Base-by-base conservation (phyloP, 2,329 filamentous ascomycete species). In the Corynespora cassiicola region DNA sequence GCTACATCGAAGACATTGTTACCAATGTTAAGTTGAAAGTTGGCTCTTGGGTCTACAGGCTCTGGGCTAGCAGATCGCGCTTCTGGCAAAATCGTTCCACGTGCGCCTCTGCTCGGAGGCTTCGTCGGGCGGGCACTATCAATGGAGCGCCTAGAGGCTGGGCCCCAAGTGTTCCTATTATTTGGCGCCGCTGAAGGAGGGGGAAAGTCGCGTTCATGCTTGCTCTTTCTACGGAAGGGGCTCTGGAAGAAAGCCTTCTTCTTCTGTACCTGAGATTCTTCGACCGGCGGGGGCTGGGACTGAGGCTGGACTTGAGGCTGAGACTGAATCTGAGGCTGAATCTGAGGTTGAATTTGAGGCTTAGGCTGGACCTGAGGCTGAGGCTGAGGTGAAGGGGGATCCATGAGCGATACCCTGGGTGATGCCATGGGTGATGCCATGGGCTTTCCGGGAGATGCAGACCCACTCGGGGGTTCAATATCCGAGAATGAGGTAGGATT, bases 1-100 rank as follows among this genome's bases (percentile, higher is more conserved):
- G 88, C 87, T 7, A 99, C 92, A 39, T 95, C 85, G 58, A 99
- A 96, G 8, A 99, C 90, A 57, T 99, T 99, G 57, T 95, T 90
- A 6, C 94, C 94, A 37, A 99, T 82, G 58, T 96, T 96, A 18
- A 99, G 78, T 45, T 95, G 92, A 56, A 97, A 85, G 65, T 87
- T 96, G 24, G 92, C 90, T 47, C 94, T 86, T 39, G 92, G 91
- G 61, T 96, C 94, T 23, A 94, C 91, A 3, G 89, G 90, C 57
- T 90, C 95, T 36, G 74, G 75, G 52, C 74, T 77, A n/a, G 75
- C 48, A 51, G 72, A 63, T 7, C 54, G 56, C n/a, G 52, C 51
- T 26, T 56, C 56, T n/a, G 61, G 55, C n/a, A 65, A 52, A 12
- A 59, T 47, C n/a, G 42, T 54, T 18, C 56, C 52, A 32, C 63